These are phyloP conservation scores for Chaetomium olivaceum DNA, from an alignment of 2,329 filamentous ascomycete species.

Conservation along the genomic window DNA sequence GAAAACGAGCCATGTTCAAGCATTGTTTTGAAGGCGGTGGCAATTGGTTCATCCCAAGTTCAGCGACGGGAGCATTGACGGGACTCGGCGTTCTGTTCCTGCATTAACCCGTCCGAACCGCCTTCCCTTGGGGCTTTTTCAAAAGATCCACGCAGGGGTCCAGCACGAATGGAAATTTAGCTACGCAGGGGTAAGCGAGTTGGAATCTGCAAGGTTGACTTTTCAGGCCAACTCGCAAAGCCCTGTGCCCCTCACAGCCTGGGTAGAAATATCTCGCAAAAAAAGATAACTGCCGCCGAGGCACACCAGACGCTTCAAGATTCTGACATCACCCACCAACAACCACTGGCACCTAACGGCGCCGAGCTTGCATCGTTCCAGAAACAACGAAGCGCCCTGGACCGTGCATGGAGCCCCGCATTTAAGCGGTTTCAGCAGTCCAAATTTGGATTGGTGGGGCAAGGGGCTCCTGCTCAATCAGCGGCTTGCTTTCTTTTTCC, in stretches of 20 bases:
- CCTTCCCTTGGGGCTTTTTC: not conserved
- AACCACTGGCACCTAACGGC: not conserved
- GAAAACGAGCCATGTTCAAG: not conserved
- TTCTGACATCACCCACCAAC: not conserved
- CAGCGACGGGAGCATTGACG: not conserved
- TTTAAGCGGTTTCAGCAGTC: constrained; percentile 5
- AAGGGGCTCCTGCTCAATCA: constrained; percentile 1
- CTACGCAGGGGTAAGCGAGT: constrained; percentile 19
- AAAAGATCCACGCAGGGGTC: constrained; percentile 25
- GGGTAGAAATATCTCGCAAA: not conserved
- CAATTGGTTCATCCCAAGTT: constrained; percentile 1
- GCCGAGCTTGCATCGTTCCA: not conserved
- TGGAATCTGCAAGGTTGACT: not conserved
- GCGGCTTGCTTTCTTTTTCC: not conserved
- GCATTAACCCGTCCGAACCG: constrained; percentile 5
- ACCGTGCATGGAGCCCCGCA: not conserved
- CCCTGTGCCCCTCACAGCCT: not conserved
- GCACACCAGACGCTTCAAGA: not conserved
- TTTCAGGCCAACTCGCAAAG: not conserved
- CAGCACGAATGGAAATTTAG: constrained; percentile 13
- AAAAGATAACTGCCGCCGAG: not conserved
- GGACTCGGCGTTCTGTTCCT: not conserved
- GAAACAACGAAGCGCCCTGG: not conserved
- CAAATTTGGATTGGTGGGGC: constrained; percentile 3
- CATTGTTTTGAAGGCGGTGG: not conserved